A percentile compares a stretch with the other conserved stretches of the same genome.
Conservation (phyloP, 345 rosid species). For the Eucalyptus cloeziana region DNA sequence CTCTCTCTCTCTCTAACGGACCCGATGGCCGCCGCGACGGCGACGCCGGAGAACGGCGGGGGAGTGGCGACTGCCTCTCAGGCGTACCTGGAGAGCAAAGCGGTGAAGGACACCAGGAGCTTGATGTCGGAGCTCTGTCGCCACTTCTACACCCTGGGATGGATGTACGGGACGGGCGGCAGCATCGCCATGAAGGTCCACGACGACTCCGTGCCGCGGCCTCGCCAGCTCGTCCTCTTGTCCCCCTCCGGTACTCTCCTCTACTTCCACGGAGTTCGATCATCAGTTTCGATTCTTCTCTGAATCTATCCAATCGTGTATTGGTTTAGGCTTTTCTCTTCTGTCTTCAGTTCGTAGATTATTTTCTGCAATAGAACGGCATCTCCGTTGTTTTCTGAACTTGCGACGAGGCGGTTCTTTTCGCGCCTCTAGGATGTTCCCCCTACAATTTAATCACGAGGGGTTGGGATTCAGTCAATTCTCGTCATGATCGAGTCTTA, state of each 20-base stretch:
- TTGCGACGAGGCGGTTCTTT: background rate
- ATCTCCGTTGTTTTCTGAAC: background rate
- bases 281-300: background rate
- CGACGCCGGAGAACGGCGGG: slow-evolving; percentile 8
- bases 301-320: background rate
- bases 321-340: background rate
- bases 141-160: slow-evolving; percentile 81
- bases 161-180: slow-evolving; percentile 96
- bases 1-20: background rate
- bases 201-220: slow-evolving; percentile 63
- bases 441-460: background rate
- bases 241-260: slow-evolving; percentile 76
- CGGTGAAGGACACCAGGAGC: slow-evolving; percentile 50
- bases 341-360: background rate
- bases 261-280: background rate
- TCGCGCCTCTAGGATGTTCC: background rate
- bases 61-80: slow-evolving; percentile 27
- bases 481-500: background rate
- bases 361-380: background rate
- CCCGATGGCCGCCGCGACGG: background rate
- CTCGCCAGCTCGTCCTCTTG: slow-evolving; percentile 75
- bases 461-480: background rate
- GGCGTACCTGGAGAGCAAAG: slow-evolving; percentile 58
- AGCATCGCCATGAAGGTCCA: slow-evolving; percentile 82
- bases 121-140: slow-evolving; percentile 74